phyloP scores from a whole-genome alignment of 352 stramenopile species.

The Thraustotheca clavata region DNA sequence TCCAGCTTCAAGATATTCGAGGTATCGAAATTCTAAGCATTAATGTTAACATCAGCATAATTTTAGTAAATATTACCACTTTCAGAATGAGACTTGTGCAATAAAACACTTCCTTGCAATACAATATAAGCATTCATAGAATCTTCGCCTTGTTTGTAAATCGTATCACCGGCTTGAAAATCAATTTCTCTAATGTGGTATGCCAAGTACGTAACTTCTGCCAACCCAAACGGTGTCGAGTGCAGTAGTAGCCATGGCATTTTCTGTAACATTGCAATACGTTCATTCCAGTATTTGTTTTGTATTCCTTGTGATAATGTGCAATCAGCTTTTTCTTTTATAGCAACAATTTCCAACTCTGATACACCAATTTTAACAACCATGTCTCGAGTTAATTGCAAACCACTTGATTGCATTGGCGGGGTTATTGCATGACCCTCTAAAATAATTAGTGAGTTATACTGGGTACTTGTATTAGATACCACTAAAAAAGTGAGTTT shows the following conservation, averaged over 20 bases:
- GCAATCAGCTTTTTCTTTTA: background rate
- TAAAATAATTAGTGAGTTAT: background rate
- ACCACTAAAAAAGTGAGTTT: background rate
- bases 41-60: too few species aligned
- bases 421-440: background rate
- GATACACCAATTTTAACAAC: conserved; percentile 9
- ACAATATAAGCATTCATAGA: background rate
- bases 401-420: background rate
- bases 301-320: background rate
- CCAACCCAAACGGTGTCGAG: background rate
- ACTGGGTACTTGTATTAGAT: background rate
- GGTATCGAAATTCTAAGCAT: too few species aligned
- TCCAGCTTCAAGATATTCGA: too few species aligned
- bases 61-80: too few species aligned
- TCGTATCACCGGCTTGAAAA: conserved; percentile 1
- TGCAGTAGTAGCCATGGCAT: conserved; percentile 13
- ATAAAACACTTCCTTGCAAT: background rate
- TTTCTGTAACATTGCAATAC: background rate
- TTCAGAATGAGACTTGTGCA: background rate
- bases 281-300: conserved; percentile 7
- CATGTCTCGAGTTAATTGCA: background rate
- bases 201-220: background rate
- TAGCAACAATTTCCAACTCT: conserved; percentile 8
- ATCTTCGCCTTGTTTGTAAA: conserved; percentile 10
- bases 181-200: background rate